Evolutionary conservation across 108 stramenopile species (phyloP), one percentile per base, ranked within the genome.

Genomic region (Cyclotella sp.): DNA sequence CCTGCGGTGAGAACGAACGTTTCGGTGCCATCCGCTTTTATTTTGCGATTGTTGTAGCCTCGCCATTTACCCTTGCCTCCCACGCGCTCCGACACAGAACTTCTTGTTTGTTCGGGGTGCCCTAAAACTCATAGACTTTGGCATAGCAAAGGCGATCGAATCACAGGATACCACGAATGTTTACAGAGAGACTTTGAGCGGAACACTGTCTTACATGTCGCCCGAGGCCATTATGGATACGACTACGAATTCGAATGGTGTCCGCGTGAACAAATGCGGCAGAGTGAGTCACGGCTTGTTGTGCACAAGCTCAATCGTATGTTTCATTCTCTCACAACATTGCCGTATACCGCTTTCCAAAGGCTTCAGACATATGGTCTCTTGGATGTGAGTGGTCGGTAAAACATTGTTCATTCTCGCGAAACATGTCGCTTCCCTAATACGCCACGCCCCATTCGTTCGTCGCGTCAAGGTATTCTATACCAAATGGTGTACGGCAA

Each of bases 121-220:
- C 26, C 84, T 99, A 43, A 99, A 99, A 76, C 91, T 99, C 10
- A 99, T 99, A 63, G 99, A 99, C 84, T 99, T 99, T 73, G 99
- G 99, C 39, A 99, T 99, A 57, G 98, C 99, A 26, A 98, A 98
- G 73, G 97, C 96, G 5, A 99, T 99, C 59, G 87, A 90, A 64
- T 90, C 82, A 24, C 94, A 97, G 66, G 98, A 98, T 68, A 99
- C 99, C 39, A 98, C 97, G 0, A 99, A 99, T 86, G 97, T 99
- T 68, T 96, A 95, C 60, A 84, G 98, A 41, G 98, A 99, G 73
- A 94, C 88, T 59, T 96, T 98, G 51, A 96, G 98, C 65, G 99
- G 99, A 30, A 99, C 99, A 2, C 80, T 98, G n/a, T 99, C 98
- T 77, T 99, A 99, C 75, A 99, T 99, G 98, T 91, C 90, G 3